Evolutionary conservation across 1,139 yeast genomes (phyloP).

Genomic region (Pichia inconspicua): DNA sequence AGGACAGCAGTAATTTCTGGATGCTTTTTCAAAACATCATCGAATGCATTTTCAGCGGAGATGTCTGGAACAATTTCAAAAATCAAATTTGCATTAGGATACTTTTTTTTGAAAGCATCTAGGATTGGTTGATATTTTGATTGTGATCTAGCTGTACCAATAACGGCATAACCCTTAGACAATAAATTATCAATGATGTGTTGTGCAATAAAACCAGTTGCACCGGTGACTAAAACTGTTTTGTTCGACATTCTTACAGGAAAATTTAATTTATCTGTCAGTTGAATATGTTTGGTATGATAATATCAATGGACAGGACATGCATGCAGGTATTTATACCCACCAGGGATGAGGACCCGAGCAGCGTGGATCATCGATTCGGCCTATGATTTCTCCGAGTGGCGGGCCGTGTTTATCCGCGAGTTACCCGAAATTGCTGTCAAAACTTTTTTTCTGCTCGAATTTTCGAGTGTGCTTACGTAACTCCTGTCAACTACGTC

Average conservation of each 20-base stretch:
- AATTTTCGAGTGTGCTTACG: no score
- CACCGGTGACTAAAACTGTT: conserved; percentile 17
- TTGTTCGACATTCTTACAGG: not conserved
- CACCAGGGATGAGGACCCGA: no score
- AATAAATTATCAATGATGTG: conserved; percentile 26
- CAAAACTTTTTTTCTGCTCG: no score
- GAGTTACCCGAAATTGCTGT: no score
- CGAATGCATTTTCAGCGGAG: conserved; percentile 31
- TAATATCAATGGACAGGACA: no score
- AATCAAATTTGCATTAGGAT: conserved; percentile 25
- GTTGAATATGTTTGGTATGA: no score
- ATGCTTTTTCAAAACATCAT: conserved; percentile 37
- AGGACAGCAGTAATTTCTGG: conserved; percentile 45
- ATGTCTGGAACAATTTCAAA: conserved; percentile 33
- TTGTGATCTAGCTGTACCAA: conserved; percentile 33
- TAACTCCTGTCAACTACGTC: no score
- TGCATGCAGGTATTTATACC: no score
- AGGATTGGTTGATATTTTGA: conserved; percentile 25
- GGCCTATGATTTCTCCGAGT: no score
- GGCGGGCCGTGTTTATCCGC: no score
- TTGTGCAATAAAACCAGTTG: conserved; percentile 18
- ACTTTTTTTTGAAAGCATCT: conserved; percentile 22
- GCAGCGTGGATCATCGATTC: no score
- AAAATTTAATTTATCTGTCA: no score
- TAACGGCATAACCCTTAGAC: conserved; percentile 25